Conservation (phyloP, 441 rosid species). For the Erodium trifolium region DNA sequence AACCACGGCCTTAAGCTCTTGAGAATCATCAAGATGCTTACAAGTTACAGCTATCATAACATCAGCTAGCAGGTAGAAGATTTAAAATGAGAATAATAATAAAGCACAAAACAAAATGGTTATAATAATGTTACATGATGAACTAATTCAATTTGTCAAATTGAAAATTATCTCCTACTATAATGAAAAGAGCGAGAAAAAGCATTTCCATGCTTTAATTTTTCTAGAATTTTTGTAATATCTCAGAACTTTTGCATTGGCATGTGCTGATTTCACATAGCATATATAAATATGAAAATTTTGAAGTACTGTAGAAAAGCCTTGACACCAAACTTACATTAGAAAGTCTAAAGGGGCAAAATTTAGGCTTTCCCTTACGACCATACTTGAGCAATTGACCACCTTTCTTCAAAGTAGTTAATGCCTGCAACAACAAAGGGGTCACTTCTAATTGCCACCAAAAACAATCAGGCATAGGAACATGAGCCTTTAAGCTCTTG, state of each 20-base stretch:
- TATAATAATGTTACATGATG: not conserved
- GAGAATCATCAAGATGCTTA: not conserved
- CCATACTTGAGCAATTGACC: slow-evolving; percentile 90
- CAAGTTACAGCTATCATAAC: not conserved
- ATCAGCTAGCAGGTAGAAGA: not conserved
- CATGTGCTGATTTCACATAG: not conserved
- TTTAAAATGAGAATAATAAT: not conserved
- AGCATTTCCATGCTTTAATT: not conserved
- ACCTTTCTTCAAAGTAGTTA: slow-evolving; percentile 83
- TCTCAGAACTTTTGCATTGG: not conserved
- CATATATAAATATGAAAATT: not conserved
- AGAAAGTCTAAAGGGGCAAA: slow-evolving; percentile 85
- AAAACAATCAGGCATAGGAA: not conserved
- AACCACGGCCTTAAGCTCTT: not conserved
- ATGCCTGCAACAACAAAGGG: slow-evolving; percentile 45
- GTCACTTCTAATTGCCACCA: not conserved
- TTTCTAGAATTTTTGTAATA: not conserved
- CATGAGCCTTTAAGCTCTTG: not conserved
- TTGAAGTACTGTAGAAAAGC: slow-evolving; percentile 7
- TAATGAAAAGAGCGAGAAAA: not conserved
- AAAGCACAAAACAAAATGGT: not conserved
- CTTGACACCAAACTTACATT: slow-evolving; percentile 45
- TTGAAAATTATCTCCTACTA: not conserved
- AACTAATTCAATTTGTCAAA: not conserved
- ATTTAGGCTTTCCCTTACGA: slow-evolving; percentile 94